Percentiles rank a stretch among this genome's conserved stretches.
Evolutionary conservation across 805 yeast genomes (phyloP).

Genomic region (Starmerella bombi): DNA sequence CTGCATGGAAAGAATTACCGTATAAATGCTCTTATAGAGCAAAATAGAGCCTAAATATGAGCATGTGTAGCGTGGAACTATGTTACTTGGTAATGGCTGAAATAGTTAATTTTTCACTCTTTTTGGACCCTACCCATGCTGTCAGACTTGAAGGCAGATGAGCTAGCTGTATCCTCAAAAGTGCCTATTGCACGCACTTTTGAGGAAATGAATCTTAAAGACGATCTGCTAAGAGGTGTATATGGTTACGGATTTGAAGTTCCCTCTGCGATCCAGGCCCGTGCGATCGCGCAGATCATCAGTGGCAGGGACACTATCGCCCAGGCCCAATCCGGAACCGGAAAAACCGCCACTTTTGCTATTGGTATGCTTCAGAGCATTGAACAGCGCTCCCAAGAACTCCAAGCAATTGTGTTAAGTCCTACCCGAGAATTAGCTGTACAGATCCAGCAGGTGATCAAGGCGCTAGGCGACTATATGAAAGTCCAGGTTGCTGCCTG

Average conservation of each 20-base stretch:
- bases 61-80: too few species aligned
- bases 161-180: constrained; percentile 50
- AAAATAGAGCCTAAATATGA: too few species aligned
- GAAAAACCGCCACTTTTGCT: constrained; percentile 96
- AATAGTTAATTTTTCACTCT: not conserved
- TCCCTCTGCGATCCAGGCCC: constrained; percentile 70
- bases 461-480: constrained; percentile 77
- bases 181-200: constrained; percentile 29
- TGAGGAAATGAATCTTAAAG: constrained; percentile 26
- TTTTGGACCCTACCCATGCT: too few species aligned
- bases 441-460: constrained; percentile 81
- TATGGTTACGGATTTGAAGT: constrained; percentile 71
- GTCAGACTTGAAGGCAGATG: constrained; percentile 29
- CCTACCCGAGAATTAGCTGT: constrained; percentile 95
- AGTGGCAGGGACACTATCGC: constrained; percentile 70
- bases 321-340: constrained; percentile 98
- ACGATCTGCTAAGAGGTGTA: constrained; percentile 41
- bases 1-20: too few species aligned
- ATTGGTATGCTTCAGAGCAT: constrained; percentile 83
- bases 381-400: constrained; percentile 55
- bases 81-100: too few species aligned
- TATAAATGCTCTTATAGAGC: too few species aligned
- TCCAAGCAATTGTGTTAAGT: constrained; percentile 82
- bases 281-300: constrained; percentile 69
- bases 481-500: constrained; percentile 79